phyloP scores from a whole-genome alignment of 805 yeast species.

The Starmera quercuum region DNA sequence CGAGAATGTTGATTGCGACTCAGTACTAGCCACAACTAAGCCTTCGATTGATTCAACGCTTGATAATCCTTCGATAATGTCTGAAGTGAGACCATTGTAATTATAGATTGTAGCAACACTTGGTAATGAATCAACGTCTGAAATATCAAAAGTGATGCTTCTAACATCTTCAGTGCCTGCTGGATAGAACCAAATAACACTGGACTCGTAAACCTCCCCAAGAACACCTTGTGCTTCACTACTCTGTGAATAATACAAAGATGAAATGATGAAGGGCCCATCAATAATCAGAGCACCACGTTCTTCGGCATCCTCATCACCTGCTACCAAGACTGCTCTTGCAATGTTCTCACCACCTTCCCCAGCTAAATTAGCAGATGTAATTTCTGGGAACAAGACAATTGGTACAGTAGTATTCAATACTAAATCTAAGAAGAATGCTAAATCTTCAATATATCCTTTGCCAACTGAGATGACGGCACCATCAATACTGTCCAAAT shows the following conservation, averaged over 20 bases:
- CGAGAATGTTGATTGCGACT: slow-evolving; percentile 37
- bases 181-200: slow-evolving; percentile 29
- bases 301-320: slow-evolving; percentile 25
- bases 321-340: slow-evolving; percentile 42
- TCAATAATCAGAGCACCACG: slow-evolving; percentile 42
- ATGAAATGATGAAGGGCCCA: slow-evolving; percentile 37
- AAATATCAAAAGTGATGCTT: slow-evolving; percentile 4
- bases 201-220: slow-evolving; percentile 39
- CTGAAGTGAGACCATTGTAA: slow-evolving; percentile 36
- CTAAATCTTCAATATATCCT: slow-evolving; percentile 42
- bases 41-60: slow-evolving; percentile 31
- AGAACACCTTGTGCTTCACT: slow-evolving; percentile 45
- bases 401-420: slow-evolving; percentile 31
- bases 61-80: slow-evolving; percentile 25
- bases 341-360: slow-evolving; percentile 46
- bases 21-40: slow-evolving; percentile 40
- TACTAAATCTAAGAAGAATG: slow-evolving; percentile 40
- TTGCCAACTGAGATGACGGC: slow-evolving; percentile 44
- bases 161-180: slow-evolving; percentile 3
- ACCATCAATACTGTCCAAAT: slow-evolving; percentile 30
- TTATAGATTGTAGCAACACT: slow-evolving; percentile 36
- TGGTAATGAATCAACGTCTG: slow-evolving; percentile 8
- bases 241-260: slow-evolving; percentile 44
- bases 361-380: slow-evolving; percentile 40
- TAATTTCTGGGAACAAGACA: slow-evolving; percentile 44